Base-by-base conservation (phyloP, 225 moss, liverwort and hornwort genomes). In the Polytrichum formosum region DNA sequence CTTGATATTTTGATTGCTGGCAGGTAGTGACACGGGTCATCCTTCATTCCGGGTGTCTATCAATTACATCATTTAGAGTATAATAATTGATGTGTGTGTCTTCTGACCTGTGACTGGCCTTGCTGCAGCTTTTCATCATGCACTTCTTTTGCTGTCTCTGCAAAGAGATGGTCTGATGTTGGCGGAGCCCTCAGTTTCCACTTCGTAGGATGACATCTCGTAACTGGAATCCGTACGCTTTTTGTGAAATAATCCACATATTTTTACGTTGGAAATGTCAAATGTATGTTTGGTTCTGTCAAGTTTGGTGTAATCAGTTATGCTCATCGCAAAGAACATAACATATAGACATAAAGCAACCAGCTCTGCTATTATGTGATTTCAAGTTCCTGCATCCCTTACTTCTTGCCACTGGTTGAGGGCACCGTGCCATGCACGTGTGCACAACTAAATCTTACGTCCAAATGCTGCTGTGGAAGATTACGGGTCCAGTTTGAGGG, bases 401-500 rank as follows among this genome's bases (percentile, higher is more conserved):
- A 87, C 81, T 82, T 73, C 66, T 82, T 87, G 92, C 83, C 82
- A 79, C 84, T 81, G 75, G 85, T 85, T 89, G 87, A 92, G 92
- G 81, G 85, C 76, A 74, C 72, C 72, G 78, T 81, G 86, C 83
- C 73, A 75, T 88, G 80, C 83, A 85, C 82, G 86, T 85, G 74
- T 80, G 80, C 80, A 85, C 90, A 83, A 96, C 93, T 96, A 86
- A 93, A 88, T 86, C 77, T 90, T 97, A 91, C 85, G 87, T 94
- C 90, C 87, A 92, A 94, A 92, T 94, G 92, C 87, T 98, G 91
- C 87, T 98, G 92, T 98, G 91, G 94, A 98, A 94, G 94, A 94
- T 92, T 75, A 82, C 92, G 91, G 90, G 97, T 94, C 92, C 88
- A 91, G 85, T 92, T 87, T 94, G 91, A 98, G 94, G 92, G 98